Conservation (phyloP, 305 asterid genomes). For the Fraxinus albicans region DNA sequence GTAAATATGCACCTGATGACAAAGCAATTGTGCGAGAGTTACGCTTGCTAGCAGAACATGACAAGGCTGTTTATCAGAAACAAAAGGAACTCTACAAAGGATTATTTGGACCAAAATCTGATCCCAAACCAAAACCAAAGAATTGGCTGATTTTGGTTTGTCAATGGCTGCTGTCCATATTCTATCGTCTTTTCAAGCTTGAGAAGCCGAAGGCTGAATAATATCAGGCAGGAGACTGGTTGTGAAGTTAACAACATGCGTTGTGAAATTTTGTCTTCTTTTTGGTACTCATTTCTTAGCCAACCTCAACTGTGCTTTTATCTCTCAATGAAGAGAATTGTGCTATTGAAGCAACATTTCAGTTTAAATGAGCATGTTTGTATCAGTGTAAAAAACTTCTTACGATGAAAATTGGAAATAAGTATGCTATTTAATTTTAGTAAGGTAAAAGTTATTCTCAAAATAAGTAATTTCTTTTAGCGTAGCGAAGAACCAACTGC, state of each 20-base stretch:
- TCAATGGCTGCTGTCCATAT: conserved; percentile 70
- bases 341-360: background rate
- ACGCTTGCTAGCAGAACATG: conserved; percentile 73
- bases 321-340: background rate
- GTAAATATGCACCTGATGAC: conserved; percentile 81
- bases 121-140: conserved; percentile 49
- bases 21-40: conserved; percentile 73
- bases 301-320: background rate
- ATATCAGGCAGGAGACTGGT: conserved; percentile 5
- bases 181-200: conserved; percentile 51
- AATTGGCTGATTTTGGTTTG: conserved; percentile 57
- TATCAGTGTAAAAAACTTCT: background rate
- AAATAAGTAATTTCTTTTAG: background rate
- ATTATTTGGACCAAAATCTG: conserved; percentile 70
- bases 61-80: conserved; percentile 79
- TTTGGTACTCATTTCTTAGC: background rate
- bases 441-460: background rate
- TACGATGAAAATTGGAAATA: background rate
- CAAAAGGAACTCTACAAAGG: conserved; percentile 97
- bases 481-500: background rate
- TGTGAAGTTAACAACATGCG: background rate
- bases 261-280: background rate
- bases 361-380: background rate
- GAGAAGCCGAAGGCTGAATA: conserved; percentile 58
- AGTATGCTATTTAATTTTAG: background rate